Base-by-base conservation (phyloP, 768 basidiomycete species). In the Trametes punicea region DNA sequence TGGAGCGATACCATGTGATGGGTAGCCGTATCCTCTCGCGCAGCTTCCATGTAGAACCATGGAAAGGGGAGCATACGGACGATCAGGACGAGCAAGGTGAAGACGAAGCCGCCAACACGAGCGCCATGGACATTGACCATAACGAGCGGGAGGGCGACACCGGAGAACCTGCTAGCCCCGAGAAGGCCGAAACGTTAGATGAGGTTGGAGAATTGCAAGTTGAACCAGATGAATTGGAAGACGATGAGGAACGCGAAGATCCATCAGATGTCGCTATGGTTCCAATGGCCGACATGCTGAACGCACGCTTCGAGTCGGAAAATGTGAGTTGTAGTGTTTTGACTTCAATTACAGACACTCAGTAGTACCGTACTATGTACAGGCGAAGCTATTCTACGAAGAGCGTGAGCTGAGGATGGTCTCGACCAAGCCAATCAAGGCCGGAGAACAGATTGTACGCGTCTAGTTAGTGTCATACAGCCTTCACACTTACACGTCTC, bases 251-350 rank as follows among this genome's bases (percentile, higher is more conserved):
- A 1, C 74, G 70, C 3, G 82, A 81, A 18, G 80, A 83, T 55
- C 73, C 81, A 6, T 77, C 79, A 9, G 83, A 88, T 59, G 83
- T 90, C 9, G 84, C 89, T 2, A 94, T 98, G 93, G 89, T 98
- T 4, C 95, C 96, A 0, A 84, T 98, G 75, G 97, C 97, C 3
- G 97, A 99, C 71, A 84, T 98, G 75, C 74, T 99, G 46, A 99
- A 99, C 65, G 97, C 96, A 10, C 81, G 85, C 50, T 90, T 83
- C 68, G 86, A 82, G 7, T 81, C 81, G 34, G 88, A 93, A 68
- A 98, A 98, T 60, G 94, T 93, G 64, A 59, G 85, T 21, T 25
- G n/a, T n/a, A n/a, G n/a, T 16, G 8, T 13, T 16, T 31, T 21
- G 16, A n/a, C 26, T 25, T n/a, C n/a, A n/a, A n/a, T n/a, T n/a